These are phyloP conservation scores for Medicago ruthenica DNA, from an alignment of 306 rosid species.

Conservation along the genomic window DNA sequence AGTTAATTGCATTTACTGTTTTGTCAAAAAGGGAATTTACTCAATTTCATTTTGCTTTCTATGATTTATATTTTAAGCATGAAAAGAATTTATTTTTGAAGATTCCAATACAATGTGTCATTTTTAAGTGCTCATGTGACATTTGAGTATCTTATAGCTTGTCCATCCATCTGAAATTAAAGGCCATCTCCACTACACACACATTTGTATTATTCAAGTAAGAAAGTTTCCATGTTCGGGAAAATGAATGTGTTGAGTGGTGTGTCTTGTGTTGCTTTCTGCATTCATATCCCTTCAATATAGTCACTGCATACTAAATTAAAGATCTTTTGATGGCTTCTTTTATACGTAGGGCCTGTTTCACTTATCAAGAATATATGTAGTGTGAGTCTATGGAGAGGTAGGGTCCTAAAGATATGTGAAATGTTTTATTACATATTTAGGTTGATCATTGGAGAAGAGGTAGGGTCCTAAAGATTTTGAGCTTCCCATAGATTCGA, in stretches of 20 bases:
- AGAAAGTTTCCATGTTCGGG: neutral
- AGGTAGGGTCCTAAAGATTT: neutral
- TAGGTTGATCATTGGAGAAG: conserved; percentile 10
- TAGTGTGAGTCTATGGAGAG: conserved; percentile 7
- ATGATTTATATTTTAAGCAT: conserved; percentile 18
- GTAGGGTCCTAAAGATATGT: conserved; percentile 26
- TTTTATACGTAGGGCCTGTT: conserved; percentile 2
- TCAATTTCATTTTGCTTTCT: neutral
- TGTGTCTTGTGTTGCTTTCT: conserved; percentile 22
- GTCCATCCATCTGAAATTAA: neutral
- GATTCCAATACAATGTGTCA: neutral
- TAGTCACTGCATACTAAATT: conserved; percentile 24
- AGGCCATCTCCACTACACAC: neutral
- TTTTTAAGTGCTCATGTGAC: neutral
- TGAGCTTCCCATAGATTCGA: conserved; percentile 13
- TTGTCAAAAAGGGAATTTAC: neutral
- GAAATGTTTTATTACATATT: neutral
- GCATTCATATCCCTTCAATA: conserved; percentile 24
- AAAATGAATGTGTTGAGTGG: conserved; percentile 14
- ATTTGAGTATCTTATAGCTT: neutral
- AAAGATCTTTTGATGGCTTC: conserved; percentile 17
- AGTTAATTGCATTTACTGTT: conserved; percentile 13
- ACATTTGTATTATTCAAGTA: conserved; percentile 8
- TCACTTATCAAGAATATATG: conserved; percentile 14
- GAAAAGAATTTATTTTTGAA: neutral